Evolutionary conservation across 441 rosid species (phyloP).

Genomic region (Gossypium lobatum): DNA sequence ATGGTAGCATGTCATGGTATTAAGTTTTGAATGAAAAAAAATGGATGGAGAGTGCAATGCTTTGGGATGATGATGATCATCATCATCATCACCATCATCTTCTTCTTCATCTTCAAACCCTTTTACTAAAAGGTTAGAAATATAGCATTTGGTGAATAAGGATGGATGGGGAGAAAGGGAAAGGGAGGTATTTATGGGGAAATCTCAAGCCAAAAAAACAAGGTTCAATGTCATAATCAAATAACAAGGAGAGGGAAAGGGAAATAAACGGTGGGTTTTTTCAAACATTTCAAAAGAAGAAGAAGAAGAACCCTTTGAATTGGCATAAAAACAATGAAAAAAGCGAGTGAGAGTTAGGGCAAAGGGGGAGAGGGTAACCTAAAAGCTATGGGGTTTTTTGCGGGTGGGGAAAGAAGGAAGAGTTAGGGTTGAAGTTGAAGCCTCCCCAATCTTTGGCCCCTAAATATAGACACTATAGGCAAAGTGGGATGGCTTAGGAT

Average conservation of each 20-base stretch:
- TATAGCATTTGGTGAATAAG: background rate
- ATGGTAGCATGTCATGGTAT: background rate
- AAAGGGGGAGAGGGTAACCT: background rate
- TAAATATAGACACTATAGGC: conserved; percentile 41
- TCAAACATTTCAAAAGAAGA: background rate
- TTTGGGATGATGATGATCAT: background rate
- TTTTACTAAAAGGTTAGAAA: background rate
- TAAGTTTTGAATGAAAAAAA: background rate
- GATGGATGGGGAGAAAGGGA: conserved; percentile 12
- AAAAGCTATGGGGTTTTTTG: background rate
- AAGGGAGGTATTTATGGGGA: conserved; percentile 21
- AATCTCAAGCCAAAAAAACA: conserved; percentile 13
- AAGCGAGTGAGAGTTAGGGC: conserved; percentile 13
- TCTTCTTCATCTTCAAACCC: background rate
- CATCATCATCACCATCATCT: background rate
- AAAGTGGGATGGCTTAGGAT: conserved; percentile 1
- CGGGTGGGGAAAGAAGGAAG: conserved; percentile 30
- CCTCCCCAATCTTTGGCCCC: conserved; percentile 25
- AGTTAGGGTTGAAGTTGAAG: conserved; percentile 32
- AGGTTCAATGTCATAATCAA: conserved; percentile 24
- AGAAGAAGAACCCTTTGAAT: conserved; percentile 20
- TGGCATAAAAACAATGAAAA: conserved; percentile 30
- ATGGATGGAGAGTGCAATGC: background rate
- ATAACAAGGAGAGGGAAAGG: background rate
- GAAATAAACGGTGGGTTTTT: background rate